Evolutionary conservation across 2,329 filamentous ascomycete species (phyloP).

Genomic region (Fusarium scirpi): DNA sequence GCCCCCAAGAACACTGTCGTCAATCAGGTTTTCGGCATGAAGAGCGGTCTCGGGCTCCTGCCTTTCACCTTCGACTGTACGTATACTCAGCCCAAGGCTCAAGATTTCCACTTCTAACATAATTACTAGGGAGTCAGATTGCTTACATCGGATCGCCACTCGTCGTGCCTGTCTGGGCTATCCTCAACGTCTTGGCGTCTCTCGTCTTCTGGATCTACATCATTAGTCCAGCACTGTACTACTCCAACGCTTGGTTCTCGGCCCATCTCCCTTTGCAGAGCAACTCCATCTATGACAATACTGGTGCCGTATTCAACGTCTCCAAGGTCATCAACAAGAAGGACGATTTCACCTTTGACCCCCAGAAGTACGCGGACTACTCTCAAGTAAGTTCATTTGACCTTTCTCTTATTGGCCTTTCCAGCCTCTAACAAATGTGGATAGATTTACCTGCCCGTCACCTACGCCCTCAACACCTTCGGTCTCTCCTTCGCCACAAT

Average conservation of each 20-base stretch:
- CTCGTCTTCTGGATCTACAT: slow-evolving; percentile 63
- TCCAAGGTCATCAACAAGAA: slow-evolving; percentile 60
- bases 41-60: slow-evolving; percentile 54
- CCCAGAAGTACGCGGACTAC: slow-evolving; percentile 62
- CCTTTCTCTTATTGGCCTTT: neutral
- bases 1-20: slow-evolving; percentile 59
- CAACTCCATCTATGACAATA: slow-evolving; percentile 67
- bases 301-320: slow-evolving; percentile 61
- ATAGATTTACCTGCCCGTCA: slow-evolving; percentile 59
- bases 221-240: slow-evolving; percentile 59
- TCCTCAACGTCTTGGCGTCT: slow-evolving; percentile 60
- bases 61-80: slow-evolving; percentile 59
- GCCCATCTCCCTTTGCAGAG: slow-evolving; percentile 65
- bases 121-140: slow-evolving; percentile 44
- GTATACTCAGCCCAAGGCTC: neutral
- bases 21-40: slow-evolving; percentile 63
- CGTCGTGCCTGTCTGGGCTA: slow-evolving; percentile 58
- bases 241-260: slow-evolving; percentile 63
- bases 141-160: slow-evolving; percentile 58
- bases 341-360: slow-evolving; percentile 57
- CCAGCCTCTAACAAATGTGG: no score
- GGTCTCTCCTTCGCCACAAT: slow-evolving; percentile 66
- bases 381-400: slow-evolving; percentile 56
- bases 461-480: slow-evolving; percentile 61
- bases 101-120: neutral